Evolutionary conservation across 2,329 filamentous ascomycete genomes (phyloP), one percentile per base, ranked within the genome.

Genomic region (Ophiobolus disseminans): DNA sequence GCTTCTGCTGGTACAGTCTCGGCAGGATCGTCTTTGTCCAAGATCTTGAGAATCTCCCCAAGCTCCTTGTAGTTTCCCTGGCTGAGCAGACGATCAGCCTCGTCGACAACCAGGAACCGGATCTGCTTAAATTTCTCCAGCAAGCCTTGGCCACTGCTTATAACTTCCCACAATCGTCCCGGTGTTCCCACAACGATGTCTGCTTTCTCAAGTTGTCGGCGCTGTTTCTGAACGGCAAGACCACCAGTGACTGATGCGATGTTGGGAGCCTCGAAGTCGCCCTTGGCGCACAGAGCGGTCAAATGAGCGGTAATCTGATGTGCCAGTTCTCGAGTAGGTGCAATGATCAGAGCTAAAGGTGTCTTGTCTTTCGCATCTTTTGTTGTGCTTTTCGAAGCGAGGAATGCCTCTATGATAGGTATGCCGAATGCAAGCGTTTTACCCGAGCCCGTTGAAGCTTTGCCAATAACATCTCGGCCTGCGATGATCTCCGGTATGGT

Each of bases 381-480:
- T 23, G 50, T 19, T 30, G 52, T 46, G 68, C 67, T 50, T 83
- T 51, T 48, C 4, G 57, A 54, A 9, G 62, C 81, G 5, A 99
- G 75, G 80, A 88, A 97, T 45, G 83, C 81, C 72, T 99, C 92
- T 8, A 97, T 79, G 46, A 99, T 94, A 0, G 94, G 94, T 54
- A 99, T 91, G 1, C 88, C 91, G 72, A 96, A 99, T 0, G 94
- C 93, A 35, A 99, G 78, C 0, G 94, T 99, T 76, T 99, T 99
- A 62, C 94, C 94, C 11, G 94, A 97, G 58, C 94, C 94, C 0
- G 94, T 99, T 9, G 93, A 88, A 2, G 94, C 94, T 76, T 99
- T 99, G 32, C 94, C 94, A 56, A 99, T 89, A 13, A 97, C 88
- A 73, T 99, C 93, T 68, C 90, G 89, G 0, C 93, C 93, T 5